These are phyloP conservation scores for Phlebopus sp. DNA, from an alignment of 1,284 basidiomycete species.

Conservation along the genomic window DNA sequence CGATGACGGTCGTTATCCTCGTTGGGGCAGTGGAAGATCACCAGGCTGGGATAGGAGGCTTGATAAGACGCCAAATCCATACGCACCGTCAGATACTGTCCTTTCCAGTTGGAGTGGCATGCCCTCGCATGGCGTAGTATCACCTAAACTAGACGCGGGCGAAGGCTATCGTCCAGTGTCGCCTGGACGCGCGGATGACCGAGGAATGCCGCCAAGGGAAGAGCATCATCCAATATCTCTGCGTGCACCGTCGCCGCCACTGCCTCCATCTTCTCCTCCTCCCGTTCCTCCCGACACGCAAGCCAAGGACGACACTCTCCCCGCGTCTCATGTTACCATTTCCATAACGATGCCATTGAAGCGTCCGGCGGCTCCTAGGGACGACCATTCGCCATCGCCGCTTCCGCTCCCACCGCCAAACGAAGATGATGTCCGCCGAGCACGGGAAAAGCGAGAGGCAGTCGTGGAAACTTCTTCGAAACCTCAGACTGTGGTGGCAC, in stretches of 20 bases:
- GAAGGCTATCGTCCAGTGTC: slow-evolving; percentile 19
- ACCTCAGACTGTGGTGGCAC: slow-evolving; percentile 1
- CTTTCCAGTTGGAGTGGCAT: no score
- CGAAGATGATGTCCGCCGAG: slow-evolving; percentile 19
- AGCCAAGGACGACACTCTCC: slow-evolving; percentile 37
- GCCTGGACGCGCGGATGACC: slow-evolving; percentile 6
- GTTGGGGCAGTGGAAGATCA: slow-evolving; percentile 7
- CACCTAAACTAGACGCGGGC: no score
- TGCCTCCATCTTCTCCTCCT: slow-evolving; percentile 41
- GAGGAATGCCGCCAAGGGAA: background rate
- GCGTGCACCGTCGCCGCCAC: slow-evolving; percentile 10
- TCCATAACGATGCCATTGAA: slow-evolving; percentile 24
- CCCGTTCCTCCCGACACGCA: slow-evolving; percentile 35
- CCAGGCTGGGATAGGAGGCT: no score
- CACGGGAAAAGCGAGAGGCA: slow-evolving; percentile 32
- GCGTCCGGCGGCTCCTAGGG: slow-evolving; percentile 45
- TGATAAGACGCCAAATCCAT: no score
- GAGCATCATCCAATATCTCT: background rate
- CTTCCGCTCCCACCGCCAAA: slow-evolving; percentile 31
- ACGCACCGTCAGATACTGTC: no score
- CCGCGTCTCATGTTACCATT: slow-evolving; percentile 28
- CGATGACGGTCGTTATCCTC: slow-evolving; percentile 7
- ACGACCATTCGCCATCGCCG: slow-evolving; percentile 43
- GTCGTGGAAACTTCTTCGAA: slow-evolving; percentile 15
- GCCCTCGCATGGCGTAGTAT: no score